These are phyloP conservation scores for Alternaria consortialis DNA, from an alignment of 2,329 filamentous ascomycete genomes.

Conservation along the genomic window DNA sequence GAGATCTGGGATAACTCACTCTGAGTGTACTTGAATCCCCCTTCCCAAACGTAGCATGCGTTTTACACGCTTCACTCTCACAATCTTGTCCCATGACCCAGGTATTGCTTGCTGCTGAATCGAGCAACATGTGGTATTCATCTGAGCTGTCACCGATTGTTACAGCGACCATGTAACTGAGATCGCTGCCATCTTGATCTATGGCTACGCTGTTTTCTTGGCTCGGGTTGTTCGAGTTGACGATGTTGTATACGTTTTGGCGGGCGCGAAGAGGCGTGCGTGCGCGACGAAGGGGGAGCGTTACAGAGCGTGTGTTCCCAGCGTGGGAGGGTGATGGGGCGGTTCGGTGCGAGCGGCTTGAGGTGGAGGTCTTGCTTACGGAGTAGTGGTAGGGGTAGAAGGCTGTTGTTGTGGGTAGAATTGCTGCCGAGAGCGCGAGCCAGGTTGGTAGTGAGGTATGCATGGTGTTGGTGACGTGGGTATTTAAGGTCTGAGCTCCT, in stretches of 20 bases:
- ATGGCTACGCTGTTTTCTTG: slow-evolving; percentile 60
- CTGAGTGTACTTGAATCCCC: slow-evolving; percentile 70
- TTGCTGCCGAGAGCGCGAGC: slow-evolving; percentile 34
- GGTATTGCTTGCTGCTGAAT: slow-evolving; percentile 70
- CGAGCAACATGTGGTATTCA: slow-evolving; percentile 63
- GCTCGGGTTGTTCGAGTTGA: slow-evolving; percentile 39
- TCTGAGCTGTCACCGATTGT: slow-evolving; percentile 60
- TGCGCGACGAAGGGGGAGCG: slow-evolving; percentile 42
- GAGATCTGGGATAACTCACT: slow-evolving; percentile 26
- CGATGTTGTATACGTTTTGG: slow-evolving; percentile 59
- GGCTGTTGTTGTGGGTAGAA: slow-evolving; percentile 39
- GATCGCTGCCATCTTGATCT: slow-evolving; percentile 63
- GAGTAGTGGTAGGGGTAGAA: slow-evolving; percentile 49
- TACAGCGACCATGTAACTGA: slow-evolving; percentile 63
- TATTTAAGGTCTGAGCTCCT: not conserved
- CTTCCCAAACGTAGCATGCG: slow-evolving; percentile 75
- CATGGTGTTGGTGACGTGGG: slow-evolving; percentile 26
- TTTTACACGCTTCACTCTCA: slow-evolving; percentile 69
- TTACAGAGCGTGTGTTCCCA: slow-evolving; percentile 17
- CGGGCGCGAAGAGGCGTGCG: slow-evolving; percentile 50
- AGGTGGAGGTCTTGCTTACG: slow-evolving; percentile 13
- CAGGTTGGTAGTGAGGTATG: slow-evolving; percentile 32
- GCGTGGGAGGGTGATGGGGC: slow-evolving; percentile 3
- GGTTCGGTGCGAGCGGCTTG: slow-evolving; percentile 13
- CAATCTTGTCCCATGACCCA: slow-evolving; percentile 85